Percentiles rank a stretch among this genome's conserved stretches.
Conservation (phyloP, 192 early-diverging fungal genomes). For the Backusella luteola region DNA sequence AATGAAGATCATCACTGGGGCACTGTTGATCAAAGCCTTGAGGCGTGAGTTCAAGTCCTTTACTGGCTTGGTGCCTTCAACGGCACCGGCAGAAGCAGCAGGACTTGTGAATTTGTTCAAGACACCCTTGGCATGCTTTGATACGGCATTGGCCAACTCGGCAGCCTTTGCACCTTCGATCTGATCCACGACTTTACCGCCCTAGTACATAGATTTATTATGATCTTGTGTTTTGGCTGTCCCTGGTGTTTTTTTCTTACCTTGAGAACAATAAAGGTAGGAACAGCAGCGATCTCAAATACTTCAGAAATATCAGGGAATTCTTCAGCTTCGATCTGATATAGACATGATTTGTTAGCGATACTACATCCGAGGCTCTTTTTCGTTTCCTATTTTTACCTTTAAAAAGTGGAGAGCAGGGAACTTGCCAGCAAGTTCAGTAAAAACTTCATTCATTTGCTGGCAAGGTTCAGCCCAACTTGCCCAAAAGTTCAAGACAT, state of each 20-base stretch:
- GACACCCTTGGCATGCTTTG: constrained; percentile 58
- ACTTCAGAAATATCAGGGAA: constrained; percentile 84
- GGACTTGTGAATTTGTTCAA: constrained; percentile 29
- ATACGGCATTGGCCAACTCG: constrained; percentile 66
- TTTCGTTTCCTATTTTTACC: constrained; percentile 41
- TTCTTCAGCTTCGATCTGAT: constrained; percentile 83
- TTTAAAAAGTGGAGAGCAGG: constrained; percentile 72
- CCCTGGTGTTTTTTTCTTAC: constrained; percentile 29
- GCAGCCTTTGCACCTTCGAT: constrained; percentile 90
- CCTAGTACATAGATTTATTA: neutral
- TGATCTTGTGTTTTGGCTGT: neutral
- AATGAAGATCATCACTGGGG: constrained; percentile 91
- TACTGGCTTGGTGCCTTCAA: constrained; percentile 26
- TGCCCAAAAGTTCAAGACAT: constrained; percentile 90
- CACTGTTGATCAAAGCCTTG: constrained; percentile 63
- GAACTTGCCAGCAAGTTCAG: constrained; percentile 79
- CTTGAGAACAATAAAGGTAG: constrained; percentile 84
- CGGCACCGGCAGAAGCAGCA: constrained; percentile 33
- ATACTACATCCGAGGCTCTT: neutral
- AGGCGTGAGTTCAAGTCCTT: constrained; percentile 68
- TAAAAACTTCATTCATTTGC: constrained; percentile 93
- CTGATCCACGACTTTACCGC: constrained; percentile 64
- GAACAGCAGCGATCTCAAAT: constrained; percentile 90
- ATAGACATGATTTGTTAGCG: neutral
- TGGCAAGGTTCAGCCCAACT: constrained; percentile 84